Evolutionary conservation across 176 grass and related monocot species (phyloP).

Genomic region (Chrysopogon serrulatus): DNA sequence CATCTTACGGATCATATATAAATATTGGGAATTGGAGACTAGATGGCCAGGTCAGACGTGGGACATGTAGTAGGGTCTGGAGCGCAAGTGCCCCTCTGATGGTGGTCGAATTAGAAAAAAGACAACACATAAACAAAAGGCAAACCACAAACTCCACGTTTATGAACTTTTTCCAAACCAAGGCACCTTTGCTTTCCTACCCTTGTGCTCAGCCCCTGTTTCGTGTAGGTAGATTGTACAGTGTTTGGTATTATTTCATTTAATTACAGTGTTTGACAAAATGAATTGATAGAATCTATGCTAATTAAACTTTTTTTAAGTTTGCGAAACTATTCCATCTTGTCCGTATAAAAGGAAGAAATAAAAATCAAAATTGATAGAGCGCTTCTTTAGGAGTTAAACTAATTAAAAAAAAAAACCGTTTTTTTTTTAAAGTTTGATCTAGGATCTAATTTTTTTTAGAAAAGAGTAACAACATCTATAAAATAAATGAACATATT

Average conservation of each 20-base stretch:
- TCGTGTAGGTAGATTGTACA: neutral
- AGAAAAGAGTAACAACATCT: no score
- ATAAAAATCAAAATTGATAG: no score
- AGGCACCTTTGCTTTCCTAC: neutral
- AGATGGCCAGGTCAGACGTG: conserved; percentile 7
- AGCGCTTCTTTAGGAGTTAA: no score
- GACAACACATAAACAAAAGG: conserved; percentile 26
- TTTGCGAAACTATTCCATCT: no score
- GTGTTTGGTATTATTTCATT: neutral
- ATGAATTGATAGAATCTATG: no score
- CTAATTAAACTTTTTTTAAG: no score
- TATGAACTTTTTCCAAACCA: conserved; percentile 30
- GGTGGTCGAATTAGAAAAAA: conserved; percentile 28
- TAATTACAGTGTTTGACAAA: no score
- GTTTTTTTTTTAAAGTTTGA: no score
- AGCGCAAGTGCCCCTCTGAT: conserved; percentile 37
- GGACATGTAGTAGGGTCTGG: neutral
- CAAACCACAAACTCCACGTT: neutral
- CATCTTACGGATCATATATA: conserved; percentile 28
- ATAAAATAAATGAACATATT: no score
- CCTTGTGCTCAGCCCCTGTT: neutral
- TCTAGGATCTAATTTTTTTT: no score
- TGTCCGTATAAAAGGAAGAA: no score
- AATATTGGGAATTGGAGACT: neutral
- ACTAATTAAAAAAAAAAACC: no score